Evolutionary conservation across 2,329 filamentous ascomycete species (phyloP), one percentile per base, ranked within the genome.

Genomic region (Blastomyces emzantsi): DNA sequence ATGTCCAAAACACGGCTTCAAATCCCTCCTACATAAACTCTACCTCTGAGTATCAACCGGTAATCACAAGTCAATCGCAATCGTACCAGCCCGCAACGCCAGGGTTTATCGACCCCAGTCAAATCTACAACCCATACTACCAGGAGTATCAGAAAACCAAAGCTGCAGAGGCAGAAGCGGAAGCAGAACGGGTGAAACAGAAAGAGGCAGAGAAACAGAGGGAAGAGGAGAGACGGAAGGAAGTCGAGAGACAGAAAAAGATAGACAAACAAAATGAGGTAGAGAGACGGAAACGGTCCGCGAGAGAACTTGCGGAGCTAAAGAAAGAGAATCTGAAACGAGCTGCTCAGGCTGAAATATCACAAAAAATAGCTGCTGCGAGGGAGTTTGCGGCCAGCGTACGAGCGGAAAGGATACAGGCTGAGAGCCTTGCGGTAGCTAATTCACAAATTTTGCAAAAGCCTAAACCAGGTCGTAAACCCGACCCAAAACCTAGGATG

Each of bases 121-220:
- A 81, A 57, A 79, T 83, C 2, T 84, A 83, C 65, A 80, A 84
- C 64, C 80, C 80, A 2, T 82, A 79, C 71, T 78, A 78, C 2
- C 78, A 81, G 64, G 77, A 80, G 60, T 76, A 80, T 65, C 73
- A 79, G 47, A 76, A 78, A 67, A 70, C 70, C 19, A 70, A 70
- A n/a, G 70, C 72, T 54, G 73, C 74, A 65, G 74, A 69, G 25
- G 66, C 70, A 1, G 72, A 74, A 36, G 73, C 72, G n/a, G 74
- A 76, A 62, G 71, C 73, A 17, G 58, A 60, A 15, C 36, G 36
- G n/a, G 3, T 33, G 2, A n/a, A 60, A 22, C 41, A 60, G 19
- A 49, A 39, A 22, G 58, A 60, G 13, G 28, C n/a, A n/a, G 71
- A 76, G 41, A 67, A 63, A 9, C 57, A 62, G 60, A 67, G 64